Evolutionary conservation across 352 stramenopile genomes (phyloP).

Genomic region (Globisporangium uncinulatum): DNA sequence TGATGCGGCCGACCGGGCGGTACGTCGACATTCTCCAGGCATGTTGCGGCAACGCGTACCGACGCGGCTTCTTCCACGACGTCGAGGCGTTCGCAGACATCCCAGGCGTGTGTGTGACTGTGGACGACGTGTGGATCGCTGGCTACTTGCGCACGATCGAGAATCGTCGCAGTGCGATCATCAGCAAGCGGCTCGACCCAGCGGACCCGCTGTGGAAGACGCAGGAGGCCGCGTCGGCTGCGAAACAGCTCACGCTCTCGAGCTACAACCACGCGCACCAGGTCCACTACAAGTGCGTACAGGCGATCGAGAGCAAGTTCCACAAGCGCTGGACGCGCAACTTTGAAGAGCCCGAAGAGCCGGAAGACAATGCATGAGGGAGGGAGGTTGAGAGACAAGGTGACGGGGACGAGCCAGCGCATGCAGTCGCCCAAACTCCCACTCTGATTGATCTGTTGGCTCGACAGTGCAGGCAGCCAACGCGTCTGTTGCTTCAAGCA

Average conservation of each 20-base stretch:
- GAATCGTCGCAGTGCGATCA: conserved; percentile 45
- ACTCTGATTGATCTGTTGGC: too few relatives aligned
- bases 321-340: conserved; percentile 59
- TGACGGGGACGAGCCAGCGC: not conserved
- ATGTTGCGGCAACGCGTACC: conserved; percentile 68
- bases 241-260: conserved; percentile 65
- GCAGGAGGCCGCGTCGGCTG: conserved; percentile 34
- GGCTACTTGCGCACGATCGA: conserved; percentile 72
- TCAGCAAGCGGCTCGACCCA: conserved; percentile 76
- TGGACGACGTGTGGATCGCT: conserved; percentile 82
- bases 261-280: conserved; percentile 78
- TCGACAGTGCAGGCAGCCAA: too few relatives aligned
- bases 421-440: not conserved
- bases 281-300: conserved; percentile 79
- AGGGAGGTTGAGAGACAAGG: not conserved
- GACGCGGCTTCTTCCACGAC: conserved; percentile 68
- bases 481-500: too few relatives aligned
- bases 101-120: conserved; percentile 61
- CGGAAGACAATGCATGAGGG: conserved; percentile 6
- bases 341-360: conserved; percentile 33
- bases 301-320: conserved; percentile 64
- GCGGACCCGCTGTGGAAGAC: conserved; percentile 63
- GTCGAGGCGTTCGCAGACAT: conserved; percentile 65
- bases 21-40: conserved; percentile 76
- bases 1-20: conserved; percentile 63